These are phyloP conservation scores for Curvularia lunata DNA, from an alignment of 2,329 filamentous ascomycete species.

Conservation along the genomic window DNA sequence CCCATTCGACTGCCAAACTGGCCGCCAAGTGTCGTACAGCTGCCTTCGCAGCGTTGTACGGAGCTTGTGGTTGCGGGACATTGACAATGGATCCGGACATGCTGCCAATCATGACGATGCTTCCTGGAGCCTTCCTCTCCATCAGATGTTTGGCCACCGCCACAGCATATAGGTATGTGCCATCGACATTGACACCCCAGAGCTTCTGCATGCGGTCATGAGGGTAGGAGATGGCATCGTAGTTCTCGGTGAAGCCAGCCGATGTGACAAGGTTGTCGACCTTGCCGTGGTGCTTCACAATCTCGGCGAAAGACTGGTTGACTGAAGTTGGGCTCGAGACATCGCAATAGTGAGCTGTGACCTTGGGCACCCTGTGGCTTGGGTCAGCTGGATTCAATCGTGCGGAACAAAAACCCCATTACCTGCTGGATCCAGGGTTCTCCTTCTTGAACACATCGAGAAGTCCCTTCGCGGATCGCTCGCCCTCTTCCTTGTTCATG, in stretches of 20 bases:
- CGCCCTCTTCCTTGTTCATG: constrained; percentile 87
- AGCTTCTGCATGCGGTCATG: constrained; percentile 91
- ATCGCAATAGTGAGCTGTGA: constrained; percentile 90
- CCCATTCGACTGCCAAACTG: constrained; percentile 93
- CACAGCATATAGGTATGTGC: constrained; percentile 87
- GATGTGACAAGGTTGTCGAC: constrained; percentile 94
- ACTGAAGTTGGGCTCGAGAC: constrained; percentile 83
- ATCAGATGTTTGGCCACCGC: constrained; percentile 88
- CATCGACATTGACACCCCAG: constrained; percentile 92
- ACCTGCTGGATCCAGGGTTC: constrained; percentile 76
- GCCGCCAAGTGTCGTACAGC: constrained; percentile 87
- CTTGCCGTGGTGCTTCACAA: constrained; percentile 74
- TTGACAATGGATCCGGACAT: constrained; percentile 96
- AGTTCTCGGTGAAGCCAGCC: constrained; percentile 97
- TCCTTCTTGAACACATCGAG: constrained; percentile 78
- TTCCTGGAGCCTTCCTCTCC: constrained; percentile 77
- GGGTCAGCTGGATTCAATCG: constrained; percentile 5
- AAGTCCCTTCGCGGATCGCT: constrained; percentile 75
- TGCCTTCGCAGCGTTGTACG: constrained; percentile 93
- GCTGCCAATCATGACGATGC: constrained; percentile 93
- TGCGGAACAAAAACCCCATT: constrained; percentile 20
- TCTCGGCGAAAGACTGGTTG: constrained; percentile 71
- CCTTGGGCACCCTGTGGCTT: constrained; percentile 69
- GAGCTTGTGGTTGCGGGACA: constrained; percentile 89
- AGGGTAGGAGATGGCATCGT: constrained; percentile 88